A percentile compares a stretch with the other conserved stretches of the same genome.
These are phyloP conservation scores for Sutorius australiensis DNA, from an alignment of 768 basidiomycete species.

Conservation along the genomic window DNA sequence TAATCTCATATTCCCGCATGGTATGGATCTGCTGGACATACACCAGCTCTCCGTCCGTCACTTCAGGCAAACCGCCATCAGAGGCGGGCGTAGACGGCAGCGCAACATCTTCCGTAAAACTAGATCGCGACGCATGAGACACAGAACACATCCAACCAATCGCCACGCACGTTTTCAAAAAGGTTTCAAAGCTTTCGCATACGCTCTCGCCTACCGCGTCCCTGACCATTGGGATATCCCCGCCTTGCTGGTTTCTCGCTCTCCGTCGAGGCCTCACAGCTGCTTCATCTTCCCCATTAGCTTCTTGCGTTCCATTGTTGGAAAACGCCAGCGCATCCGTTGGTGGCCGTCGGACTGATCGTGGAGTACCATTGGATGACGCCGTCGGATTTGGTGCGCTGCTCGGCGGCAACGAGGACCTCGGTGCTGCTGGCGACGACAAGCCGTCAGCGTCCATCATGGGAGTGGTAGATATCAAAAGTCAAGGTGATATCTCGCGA, in stretches of 20 bases:
- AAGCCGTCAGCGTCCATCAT: slow-evolving; percentile 55
- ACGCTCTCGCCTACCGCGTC: slow-evolving; percentile 97
- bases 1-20: slow-evolving; percentile 92
- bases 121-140: slow-evolving; percentile 29
- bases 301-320: slow-evolving; percentile 47
- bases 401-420: slow-evolving; percentile 52
- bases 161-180: slow-evolving; percentile 77
- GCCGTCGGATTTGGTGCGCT: slow-evolving; percentile 41
- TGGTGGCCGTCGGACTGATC: slow-evolving; percentile 36
- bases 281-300: slow-evolving; percentile 35
- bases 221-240: slow-evolving; percentile 80
- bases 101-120: slow-evolving; percentile 80
- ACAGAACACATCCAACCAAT: not conserved
- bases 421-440: slow-evolving; percentile 54
- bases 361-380: slow-evolving; percentile 35
- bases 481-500: slow-evolving; percentile 20
- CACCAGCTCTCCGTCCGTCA: slow-evolving; percentile 59
- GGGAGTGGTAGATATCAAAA: slow-evolving; percentile 1
- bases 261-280: slow-evolving; percentile 46
- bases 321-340: slow-evolving; percentile 54
- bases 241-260: slow-evolving; percentile 40
- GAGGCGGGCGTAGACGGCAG: slow-evolving; percentile 78
- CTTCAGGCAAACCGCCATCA: slow-evolving; percentile 58
- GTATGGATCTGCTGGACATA: slow-evolving; percentile 93
- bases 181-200: slow-evolving; percentile 85